Conservation (phyloP, 257 asterid genomes). For the Echites panduratus region DNA sequence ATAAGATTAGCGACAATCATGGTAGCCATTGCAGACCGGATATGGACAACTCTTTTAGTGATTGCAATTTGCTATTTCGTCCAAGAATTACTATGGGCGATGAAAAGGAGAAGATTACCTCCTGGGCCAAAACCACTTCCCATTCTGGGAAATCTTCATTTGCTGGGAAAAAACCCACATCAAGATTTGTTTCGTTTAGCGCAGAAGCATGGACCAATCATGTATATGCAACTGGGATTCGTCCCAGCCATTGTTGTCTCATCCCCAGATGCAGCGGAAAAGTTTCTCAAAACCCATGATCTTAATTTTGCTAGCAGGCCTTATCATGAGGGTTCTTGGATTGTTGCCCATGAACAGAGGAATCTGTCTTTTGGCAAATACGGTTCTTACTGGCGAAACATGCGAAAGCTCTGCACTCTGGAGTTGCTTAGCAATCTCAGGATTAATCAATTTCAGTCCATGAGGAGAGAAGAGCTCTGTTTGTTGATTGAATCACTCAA, state of each 20-base stretch:
- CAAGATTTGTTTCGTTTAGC: conserved; percentile 14
- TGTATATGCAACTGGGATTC: conserved; percentile 15
- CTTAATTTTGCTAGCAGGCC: conserved; percentile 20
- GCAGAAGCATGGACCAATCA: conserved; percentile 21
- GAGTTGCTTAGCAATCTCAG: conserved; percentile 14
- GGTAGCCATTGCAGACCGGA: background rate
- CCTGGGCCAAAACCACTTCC: conserved; percentile 28
- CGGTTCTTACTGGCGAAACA: conserved; percentile 25
- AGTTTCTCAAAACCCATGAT: conserved; percentile 22
- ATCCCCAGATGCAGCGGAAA: conserved; percentile 20
- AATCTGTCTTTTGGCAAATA: conserved; percentile 10
- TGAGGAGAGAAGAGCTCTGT: conserved; percentile 22
- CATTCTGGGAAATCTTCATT: conserved; percentile 19
- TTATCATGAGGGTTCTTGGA: conserved; percentile 11
- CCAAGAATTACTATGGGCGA: background rate
- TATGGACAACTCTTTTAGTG: background rate
- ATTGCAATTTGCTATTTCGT: background rate
- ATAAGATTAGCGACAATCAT: background rate
- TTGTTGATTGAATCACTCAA: conserved; percentile 16
- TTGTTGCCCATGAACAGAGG: conserved; percentile 14
- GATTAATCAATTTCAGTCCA: conserved; percentile 16
- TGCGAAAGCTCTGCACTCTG: conserved; percentile 16
- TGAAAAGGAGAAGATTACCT: conserved; percentile 18
- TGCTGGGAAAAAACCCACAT: conserved; percentile 23
- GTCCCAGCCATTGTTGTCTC: conserved; percentile 19